Conservation (phyloP, 805 yeast genomes). For the Lipomyces anomalus region DNA sequence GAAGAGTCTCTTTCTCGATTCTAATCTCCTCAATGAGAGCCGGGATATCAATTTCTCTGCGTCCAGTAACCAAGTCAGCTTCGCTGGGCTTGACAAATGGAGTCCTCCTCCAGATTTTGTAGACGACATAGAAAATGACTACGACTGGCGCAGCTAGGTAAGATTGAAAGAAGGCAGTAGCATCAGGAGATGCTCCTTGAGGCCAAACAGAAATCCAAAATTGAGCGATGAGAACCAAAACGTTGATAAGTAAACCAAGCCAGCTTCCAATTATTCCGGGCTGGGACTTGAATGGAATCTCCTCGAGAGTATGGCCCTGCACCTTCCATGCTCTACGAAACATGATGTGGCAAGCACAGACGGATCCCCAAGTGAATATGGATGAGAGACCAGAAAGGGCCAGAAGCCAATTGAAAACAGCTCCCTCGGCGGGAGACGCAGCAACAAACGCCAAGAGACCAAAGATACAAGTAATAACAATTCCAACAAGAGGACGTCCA, state of each 20-base stretch:
- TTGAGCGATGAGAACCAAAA: conserved; percentile 63
- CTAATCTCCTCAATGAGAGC: conserved; percentile 50
- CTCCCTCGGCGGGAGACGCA: conserved; percentile 47
- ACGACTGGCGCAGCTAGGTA: conserved; percentile 47
- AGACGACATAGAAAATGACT: conserved; percentile 44
- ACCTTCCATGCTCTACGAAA: conserved; percentile 56
- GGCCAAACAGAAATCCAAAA: conserved; percentile 83
- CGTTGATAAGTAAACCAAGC: conserved; percentile 54
- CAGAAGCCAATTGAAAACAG: conserved; percentile 66
- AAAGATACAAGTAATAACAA: conserved; percentile 41
- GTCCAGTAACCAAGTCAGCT: conserved; percentile 59
- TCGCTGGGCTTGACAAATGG: conserved; percentile 43
- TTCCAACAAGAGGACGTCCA: conserved; percentile 75
- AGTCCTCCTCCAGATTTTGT: conserved; percentile 44
- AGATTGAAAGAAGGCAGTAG: conserved; percentile 45
- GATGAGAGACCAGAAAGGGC: conserved; percentile 75
- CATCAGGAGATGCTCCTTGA: conserved; percentile 39
- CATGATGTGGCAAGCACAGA: conserved; percentile 61
- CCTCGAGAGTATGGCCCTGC: conserved; percentile 66
- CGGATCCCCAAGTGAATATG: conserved; percentile 75
- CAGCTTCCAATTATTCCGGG: conserved; percentile 64
- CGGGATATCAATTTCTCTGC: conserved; percentile 55
- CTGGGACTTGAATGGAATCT: conserved; percentile 61
- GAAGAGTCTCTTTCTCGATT: conserved; percentile 50
- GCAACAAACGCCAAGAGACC: conserved; percentile 59